These are phyloP conservation scores for Saccharomycopsis guyanensis DNA, from an alignment of 805 yeast species.

Conservation along the genomic window DNA sequence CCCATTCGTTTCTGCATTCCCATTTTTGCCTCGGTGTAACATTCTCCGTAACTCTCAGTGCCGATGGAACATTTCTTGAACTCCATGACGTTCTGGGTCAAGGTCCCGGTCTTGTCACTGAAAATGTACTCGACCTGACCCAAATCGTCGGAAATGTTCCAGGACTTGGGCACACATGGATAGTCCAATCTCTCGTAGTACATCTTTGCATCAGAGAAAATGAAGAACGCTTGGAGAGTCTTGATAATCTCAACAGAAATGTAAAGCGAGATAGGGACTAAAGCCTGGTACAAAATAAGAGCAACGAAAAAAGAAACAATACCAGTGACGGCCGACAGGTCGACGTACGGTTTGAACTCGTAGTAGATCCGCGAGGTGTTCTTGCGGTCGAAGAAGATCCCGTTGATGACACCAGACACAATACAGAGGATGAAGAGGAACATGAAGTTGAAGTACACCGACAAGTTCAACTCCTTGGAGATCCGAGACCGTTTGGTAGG, in stretches of 20 bases:
- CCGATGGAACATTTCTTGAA: slow-evolving; percentile 68
- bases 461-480: slow-evolving; percentile 56
- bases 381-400: slow-evolving; percentile 43
- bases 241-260: slow-evolving; percentile 74
- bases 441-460: slow-evolving; percentile 55
- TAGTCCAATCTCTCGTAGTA: slow-evolving; percentile 62
- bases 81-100: slow-evolving; percentile 80
- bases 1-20: slow-evolving; percentile 66
- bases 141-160: slow-evolving; percentile 78
- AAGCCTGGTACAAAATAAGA: slow-evolving; percentile 63
- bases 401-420: slow-evolving; percentile 63
- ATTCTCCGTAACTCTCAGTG: slow-evolving; percentile 61
- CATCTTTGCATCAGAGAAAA: slow-evolving; percentile 61
- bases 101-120: slow-evolving; percentile 79
- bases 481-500: slow-evolving; percentile 67
- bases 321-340: slow-evolving; percentile 57
- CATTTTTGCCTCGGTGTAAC: slow-evolving; percentile 71
- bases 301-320: slow-evolving; percentile 63
- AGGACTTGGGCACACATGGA: slow-evolving; percentile 73
- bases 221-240: slow-evolving; percentile 69
- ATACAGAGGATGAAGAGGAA: slow-evolving; percentile 59
- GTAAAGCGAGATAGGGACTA: slow-evolving; percentile 75
- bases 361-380: slow-evolving; percentile 44
- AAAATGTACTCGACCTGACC: slow-evolving; percentile 80
- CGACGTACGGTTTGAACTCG: slow-evolving; percentile 55